These are phyloP conservation scores for Ustilago vetiveriae DNA, from an alignment of 1,284 basidiomycete species.

Conservation along the genomic window DNA sequence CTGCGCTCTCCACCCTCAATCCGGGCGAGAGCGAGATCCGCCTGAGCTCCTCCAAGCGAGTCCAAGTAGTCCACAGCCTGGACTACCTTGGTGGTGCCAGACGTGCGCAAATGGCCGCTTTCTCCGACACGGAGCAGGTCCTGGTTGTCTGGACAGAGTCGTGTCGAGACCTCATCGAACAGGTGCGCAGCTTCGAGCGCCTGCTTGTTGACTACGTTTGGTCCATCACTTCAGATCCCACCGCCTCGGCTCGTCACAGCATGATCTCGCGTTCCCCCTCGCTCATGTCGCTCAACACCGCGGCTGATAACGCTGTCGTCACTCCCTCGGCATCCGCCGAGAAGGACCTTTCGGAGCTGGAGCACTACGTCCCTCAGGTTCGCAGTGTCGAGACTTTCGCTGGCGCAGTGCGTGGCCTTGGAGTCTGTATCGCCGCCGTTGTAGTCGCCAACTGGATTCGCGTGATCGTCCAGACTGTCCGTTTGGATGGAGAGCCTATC, in stretches of 20 bases:
- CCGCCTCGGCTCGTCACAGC: constrained; percentile 27
- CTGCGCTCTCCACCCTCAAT: constrained; percentile 71
- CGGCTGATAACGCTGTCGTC: constrained; percentile 18
- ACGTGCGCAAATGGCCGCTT: constrained; percentile 85
- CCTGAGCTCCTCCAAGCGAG: constrained; percentile 34
- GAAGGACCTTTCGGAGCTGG: constrained; percentile 13
- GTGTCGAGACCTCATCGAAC: constrained; percentile 70
- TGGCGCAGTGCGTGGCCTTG: constrained; percentile 23
- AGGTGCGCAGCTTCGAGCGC: constrained; percentile 74
- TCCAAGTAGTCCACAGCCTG: constrained; percentile 70
- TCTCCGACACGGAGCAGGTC: constrained; percentile 79
- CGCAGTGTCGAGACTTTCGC: constrained; percentile 15
- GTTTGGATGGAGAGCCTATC: constrained; percentile 20
- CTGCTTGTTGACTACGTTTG: constrained; percentile 83
- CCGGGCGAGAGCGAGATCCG: constrained; percentile 39
- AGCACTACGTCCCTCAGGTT: constrained; percentile 17
- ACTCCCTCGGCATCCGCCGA: constrained; percentile 9
- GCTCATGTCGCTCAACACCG: constrained; percentile 26
- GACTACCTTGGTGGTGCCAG: constrained; percentile 75
- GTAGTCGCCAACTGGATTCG: constrained; percentile 31
- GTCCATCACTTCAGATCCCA: constrained; percentile 63
- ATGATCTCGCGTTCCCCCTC: constrained; percentile 31
- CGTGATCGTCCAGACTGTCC: constrained; percentile 22
- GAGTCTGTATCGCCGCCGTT: constrained; percentile 23
- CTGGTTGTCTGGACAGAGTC: constrained; percentile 79